phyloP scores from a whole-genome alignment of 2,329 filamentous ascomycete genomes.

The Botryotinia convoluta region DNA sequence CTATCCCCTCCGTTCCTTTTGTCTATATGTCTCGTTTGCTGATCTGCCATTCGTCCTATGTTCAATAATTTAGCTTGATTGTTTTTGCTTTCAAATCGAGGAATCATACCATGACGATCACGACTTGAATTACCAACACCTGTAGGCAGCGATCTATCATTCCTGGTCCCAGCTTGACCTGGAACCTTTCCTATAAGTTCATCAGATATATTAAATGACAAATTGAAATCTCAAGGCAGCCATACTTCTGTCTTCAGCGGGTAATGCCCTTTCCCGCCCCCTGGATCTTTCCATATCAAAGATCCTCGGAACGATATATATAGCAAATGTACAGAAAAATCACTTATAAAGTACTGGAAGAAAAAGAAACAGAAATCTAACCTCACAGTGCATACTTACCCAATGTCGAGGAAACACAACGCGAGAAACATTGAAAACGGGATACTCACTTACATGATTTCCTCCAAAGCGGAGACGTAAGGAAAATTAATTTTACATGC shows the following conservation, averaged over 20 bases:
- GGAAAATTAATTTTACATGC: not conserved
- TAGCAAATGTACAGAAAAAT: not conserved
- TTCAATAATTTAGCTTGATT: not conserved
- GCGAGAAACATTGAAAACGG: not conserved
- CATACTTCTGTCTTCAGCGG: not conserved
- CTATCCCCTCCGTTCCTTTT: not conserved
- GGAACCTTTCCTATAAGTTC: not conserved
- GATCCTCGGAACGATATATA: not conserved
- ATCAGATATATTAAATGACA: not conserved
- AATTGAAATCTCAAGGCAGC: not conserved
- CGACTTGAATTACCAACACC: not conserved
- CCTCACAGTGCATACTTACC: not conserved
- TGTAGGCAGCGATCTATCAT: not conserved
- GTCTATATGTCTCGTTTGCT: not conserved
- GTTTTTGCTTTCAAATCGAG: not conserved
- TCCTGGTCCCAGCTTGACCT: not conserved
- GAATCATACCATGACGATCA: not conserved
- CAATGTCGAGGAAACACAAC: not conserved
- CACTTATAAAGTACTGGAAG: not conserved
- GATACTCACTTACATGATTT: not conserved
- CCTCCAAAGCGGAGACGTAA: not conserved
- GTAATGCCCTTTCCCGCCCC: not conserved
- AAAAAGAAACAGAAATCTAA: not conserved
- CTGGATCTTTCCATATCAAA: not conserved
- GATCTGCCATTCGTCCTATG: constrained; percentile 2